Evolutionary conservation across 139 green algal species (phyloP).

Genomic region (Zygnema cylindricum): DNA sequence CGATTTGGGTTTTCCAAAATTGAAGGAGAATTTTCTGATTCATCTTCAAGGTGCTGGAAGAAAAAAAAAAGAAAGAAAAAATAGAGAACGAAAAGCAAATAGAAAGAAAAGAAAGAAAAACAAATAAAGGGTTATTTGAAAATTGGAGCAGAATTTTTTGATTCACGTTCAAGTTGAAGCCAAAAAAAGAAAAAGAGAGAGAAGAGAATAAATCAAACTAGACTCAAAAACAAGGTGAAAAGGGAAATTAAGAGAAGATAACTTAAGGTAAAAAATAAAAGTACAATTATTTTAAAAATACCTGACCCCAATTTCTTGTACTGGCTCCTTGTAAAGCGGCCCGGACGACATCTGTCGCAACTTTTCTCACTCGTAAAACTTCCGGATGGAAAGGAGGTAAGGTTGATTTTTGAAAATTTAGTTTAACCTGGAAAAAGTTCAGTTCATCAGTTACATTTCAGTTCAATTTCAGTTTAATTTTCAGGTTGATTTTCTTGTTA

Average conservation of each 20-base stretch:
- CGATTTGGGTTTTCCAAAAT: neutral
- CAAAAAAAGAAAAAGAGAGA: neutral
- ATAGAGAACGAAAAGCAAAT: neutral
- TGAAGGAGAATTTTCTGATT: neutral
- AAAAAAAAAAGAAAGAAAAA: too few species aligned
- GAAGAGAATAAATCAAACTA: neutral
- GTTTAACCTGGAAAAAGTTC: constrained; percentile 55
- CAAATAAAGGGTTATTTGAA: neutral
- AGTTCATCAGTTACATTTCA: neutral
- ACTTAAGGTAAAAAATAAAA: too few species aligned
- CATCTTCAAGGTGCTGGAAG: too few species aligned
- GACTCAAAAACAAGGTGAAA: too few species aligned
- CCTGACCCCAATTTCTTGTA: too few species aligned
- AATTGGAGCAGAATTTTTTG: neutral
- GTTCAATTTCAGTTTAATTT: too few species aligned
- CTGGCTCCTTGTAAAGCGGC: constrained; percentile 3
- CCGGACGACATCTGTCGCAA: constrained; percentile 52
- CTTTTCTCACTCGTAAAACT: constrained; percentile 16
- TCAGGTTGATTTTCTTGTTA: too few species aligned
- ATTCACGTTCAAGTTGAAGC: neutral
- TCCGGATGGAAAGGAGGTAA: constrained; percentile 39
- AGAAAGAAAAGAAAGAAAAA: neutral
- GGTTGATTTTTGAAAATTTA: constrained; percentile 31
- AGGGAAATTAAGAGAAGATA: too few species aligned
- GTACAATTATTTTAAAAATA: too few species aligned